These are phyloP conservation scores for Cyclostephanos invisitatus DNA, from an alignment of 108 stramenopile species.

Conservation along the genomic window DNA sequence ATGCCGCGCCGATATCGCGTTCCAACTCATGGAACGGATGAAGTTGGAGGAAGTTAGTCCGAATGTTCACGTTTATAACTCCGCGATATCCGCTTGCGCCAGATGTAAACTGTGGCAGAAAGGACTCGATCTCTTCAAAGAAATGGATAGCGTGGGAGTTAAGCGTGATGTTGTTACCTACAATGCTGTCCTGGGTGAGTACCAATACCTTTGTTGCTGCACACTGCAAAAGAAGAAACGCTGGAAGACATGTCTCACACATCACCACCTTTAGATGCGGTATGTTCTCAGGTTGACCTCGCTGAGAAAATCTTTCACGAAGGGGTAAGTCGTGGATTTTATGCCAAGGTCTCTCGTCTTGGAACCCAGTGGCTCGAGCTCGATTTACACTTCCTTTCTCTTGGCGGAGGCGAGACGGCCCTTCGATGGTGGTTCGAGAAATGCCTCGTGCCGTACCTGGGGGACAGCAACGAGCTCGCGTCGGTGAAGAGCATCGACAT, in stretches of 20 bases:
- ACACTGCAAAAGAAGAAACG: not conserved
- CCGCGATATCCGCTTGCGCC: conserved; percentile 85
- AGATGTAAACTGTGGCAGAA: conserved; percentile 84
- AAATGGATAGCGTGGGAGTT: conserved; percentile 76
- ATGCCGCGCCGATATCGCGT: conserved; percentile 82
- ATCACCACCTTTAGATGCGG: conserved; percentile 64
- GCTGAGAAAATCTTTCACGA: conserved; percentile 78
- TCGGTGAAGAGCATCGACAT: conserved; percentile 81
- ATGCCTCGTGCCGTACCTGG: conserved; percentile 77
- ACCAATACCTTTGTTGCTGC: not conserved
- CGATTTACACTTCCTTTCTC: conserved; percentile 82
- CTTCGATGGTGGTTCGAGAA: conserved; percentile 90
- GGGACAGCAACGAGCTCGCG: conserved; percentile 69
- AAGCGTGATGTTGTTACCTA: conserved; percentile 82
- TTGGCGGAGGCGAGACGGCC: conserved; percentile 86
- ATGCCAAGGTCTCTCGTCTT: conserved; percentile 82
- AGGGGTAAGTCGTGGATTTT: conserved; percentile 80
- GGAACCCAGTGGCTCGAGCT: conserved; percentile 85
- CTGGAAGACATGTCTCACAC: not conserved
- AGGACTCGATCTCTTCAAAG: conserved; percentile 76
- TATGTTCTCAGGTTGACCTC: conserved; percentile 70
- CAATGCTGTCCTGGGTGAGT: conserved; percentile 75
- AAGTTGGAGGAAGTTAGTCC: conserved; percentile 74
- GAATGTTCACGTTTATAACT: conserved; percentile 87
- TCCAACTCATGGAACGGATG: conserved; percentile 88